phyloP scores from a whole-genome alignment of 805 yeast species.

The Wickerhamiella kurtzmanii region DNA sequence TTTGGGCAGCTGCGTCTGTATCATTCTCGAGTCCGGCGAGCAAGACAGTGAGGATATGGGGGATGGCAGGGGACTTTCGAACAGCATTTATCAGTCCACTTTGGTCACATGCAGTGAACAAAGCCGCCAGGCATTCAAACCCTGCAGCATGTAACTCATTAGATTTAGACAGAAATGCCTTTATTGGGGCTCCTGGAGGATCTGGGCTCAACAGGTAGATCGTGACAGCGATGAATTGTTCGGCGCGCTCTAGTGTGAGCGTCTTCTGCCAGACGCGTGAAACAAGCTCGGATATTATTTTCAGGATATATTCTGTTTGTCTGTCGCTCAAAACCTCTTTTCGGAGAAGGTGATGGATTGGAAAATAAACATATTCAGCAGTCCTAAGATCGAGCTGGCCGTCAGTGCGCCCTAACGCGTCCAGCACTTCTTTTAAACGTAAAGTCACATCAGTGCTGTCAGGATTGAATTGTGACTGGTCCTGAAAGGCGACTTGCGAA shows the following conservation, averaged over 20 bases:
- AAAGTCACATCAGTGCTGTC: background rate
- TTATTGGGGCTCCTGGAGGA: conserved; percentile 8
- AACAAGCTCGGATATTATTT: conserved; percentile 34
- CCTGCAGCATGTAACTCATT: conserved; percentile 19
- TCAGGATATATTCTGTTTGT: conserved; percentile 34
- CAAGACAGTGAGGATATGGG: conserved; percentile 17
- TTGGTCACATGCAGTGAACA: conserved; percentile 13
- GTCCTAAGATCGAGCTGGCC: conserved; percentile 15
- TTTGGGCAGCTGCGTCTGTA: conserved; percentile 13
- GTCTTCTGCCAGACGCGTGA: conserved; percentile 11
- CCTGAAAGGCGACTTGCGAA: background rate
- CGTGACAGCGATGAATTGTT: conserved; percentile 18
- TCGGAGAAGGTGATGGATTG: conserved; percentile 41
- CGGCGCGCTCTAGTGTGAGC: conserved; percentile 16
- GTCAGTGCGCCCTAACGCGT: background rate
- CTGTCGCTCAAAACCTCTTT: conserved; percentile 34
- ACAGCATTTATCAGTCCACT: conserved; percentile 9
- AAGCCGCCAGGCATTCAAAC: conserved; percentile 16
- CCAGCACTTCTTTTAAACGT: background rate
- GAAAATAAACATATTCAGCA: conserved; percentile 52
- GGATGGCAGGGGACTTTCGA: conserved; percentile 16
- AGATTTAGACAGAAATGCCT: conserved; percentile 12
- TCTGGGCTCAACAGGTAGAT: conserved; percentile 19
- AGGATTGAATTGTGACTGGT: background rate
- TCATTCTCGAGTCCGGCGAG: conserved; percentile 17